These are phyloP conservation scores for Russula emetica DNA, from an alignment of 768 basidiomycete genomes.

Conservation along the genomic window DNA sequence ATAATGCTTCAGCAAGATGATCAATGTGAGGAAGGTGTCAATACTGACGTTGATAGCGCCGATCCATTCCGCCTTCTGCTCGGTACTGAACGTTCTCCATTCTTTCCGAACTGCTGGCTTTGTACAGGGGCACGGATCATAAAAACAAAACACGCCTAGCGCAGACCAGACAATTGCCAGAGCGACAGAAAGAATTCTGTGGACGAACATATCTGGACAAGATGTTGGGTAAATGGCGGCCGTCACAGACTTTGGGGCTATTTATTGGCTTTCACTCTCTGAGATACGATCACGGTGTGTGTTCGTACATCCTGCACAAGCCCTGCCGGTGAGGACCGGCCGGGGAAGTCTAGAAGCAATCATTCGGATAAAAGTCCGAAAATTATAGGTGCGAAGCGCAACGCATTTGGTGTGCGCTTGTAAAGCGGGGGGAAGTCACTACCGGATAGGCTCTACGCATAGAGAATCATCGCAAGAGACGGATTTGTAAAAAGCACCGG, in stretches of 20 bases:
- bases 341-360: neutral
- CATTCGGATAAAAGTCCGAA: neutral
- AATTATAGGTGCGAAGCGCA: neutral
- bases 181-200: neutral
- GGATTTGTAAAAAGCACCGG: neutral
- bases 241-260: neutral
- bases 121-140: conserved; percentile 3
- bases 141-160: neutral
- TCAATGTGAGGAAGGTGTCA: neutral
- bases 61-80: conserved; percentile 30
- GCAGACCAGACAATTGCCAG: neutral
- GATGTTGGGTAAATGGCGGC: neutral
- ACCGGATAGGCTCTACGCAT: neutral
- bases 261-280: neutral
- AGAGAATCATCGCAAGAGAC: neutral
- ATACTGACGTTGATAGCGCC: conserved; percentile 29
- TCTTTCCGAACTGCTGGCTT: conserved; percentile 30
- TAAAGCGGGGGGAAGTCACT: neutral
- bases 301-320: neutral
- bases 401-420: neutral
- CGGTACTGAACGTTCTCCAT: conserved; percentile 27
- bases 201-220: neutral
- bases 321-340: neutral
- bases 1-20: neutral
- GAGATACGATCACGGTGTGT: too few species aligned